Evolutionary conservation across 306 rosid species (phyloP).

Genomic region (Arachis stenosperma): DNA sequence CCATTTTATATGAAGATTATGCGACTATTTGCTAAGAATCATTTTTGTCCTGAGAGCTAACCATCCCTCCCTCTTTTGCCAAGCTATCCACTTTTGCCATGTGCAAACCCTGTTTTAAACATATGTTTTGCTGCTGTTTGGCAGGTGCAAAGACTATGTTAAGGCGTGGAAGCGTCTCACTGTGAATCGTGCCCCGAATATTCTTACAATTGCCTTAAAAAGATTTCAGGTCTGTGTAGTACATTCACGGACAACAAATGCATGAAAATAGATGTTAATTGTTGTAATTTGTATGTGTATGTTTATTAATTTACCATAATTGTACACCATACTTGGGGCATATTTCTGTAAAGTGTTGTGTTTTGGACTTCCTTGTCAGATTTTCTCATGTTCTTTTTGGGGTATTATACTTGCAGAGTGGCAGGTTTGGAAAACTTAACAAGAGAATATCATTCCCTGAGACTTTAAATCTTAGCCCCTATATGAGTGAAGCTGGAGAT

Average conservation of each 20-base stretch:
- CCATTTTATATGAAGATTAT: not conserved
- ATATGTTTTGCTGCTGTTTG: slow-evolving; percentile 39
- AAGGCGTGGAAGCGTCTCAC: slow-evolving; percentile 91
- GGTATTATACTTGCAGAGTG: slow-evolving; percentile 63
- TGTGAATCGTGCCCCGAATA: slow-evolving; percentile 84
- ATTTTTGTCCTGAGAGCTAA: not conserved
- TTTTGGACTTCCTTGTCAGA: slow-evolving; percentile 9
- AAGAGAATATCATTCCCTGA: slow-evolving; percentile 92
- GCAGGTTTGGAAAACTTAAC: slow-evolving; percentile 94
- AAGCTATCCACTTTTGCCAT: slow-evolving; percentile 13
- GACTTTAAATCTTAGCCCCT: slow-evolving; percentile 79
- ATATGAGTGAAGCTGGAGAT: slow-evolving; percentile 84
- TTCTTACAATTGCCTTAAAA: slow-evolving; percentile 90
- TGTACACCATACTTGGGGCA: not conserved
- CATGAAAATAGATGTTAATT: slow-evolving; percentile 21
- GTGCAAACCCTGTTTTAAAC: slow-evolving; percentile 30
- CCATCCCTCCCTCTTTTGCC: not conserved
- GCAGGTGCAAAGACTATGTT: slow-evolving; percentile 98
- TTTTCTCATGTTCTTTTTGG: slow-evolving; percentile 17
- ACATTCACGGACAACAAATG: slow-evolving; percentile 11
- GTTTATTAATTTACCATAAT: not conserved
- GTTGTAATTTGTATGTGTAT: not conserved
- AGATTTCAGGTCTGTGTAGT: slow-evolving; percentile 86
- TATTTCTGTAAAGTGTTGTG: not conserved
- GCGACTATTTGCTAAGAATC: not conserved